Conservation (phyloP, 495 filamentous ascomycete species). For the Penicillium bovifimosum region DNA sequence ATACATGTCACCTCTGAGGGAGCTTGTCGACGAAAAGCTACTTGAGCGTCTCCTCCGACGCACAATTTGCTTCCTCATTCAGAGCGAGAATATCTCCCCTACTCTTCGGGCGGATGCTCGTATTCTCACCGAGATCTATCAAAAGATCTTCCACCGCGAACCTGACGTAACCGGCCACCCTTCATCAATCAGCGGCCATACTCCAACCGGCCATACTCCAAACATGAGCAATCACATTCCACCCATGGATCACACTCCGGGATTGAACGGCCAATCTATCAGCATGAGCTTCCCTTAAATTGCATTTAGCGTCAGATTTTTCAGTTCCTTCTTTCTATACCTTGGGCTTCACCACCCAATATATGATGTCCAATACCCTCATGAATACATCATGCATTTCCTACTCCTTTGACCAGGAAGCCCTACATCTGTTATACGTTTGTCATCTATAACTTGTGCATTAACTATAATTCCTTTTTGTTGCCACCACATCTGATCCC, state of each 20-base stretch:
- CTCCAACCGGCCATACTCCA: background rate
- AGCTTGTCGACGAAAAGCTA: slow-evolving; percentile 43
- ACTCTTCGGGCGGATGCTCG: slow-evolving; percentile 60
- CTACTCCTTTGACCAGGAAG: background rate
- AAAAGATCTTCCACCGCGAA: slow-evolving; percentile 41
- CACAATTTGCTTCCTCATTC: slow-evolving; percentile 66
- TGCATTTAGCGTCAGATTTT: background rate
- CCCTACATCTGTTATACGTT: background rate
- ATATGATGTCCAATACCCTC: background rate
- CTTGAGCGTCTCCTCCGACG: slow-evolving; percentile 49
- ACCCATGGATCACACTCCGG: background rate
- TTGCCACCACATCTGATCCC: background rate
- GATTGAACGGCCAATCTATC: background rate
- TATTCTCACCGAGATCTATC: slow-evolving; percentile 59
- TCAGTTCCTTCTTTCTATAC: background rate
- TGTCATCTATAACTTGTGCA: slow-evolving; percentile 7
- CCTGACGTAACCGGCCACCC: slow-evolving; percentile 12
- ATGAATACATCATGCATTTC: slow-evolving; percentile 4
- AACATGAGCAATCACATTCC: slow-evolving; percentile 11
- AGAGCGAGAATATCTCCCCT: slow-evolving; percentile 58
- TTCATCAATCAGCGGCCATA: background rate
- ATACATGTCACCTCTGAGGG: slow-evolving; percentile 53
- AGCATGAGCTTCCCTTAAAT: slow-evolving; percentile 6
- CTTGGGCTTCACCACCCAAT: background rate
- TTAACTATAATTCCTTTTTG: background rate